A percentile compares a stretch with the other conserved stretches of the same genome.
phyloP scores from a whole-genome alignment of 805 yeast genomes.

The Maudiozyma barnettii region DNA sequence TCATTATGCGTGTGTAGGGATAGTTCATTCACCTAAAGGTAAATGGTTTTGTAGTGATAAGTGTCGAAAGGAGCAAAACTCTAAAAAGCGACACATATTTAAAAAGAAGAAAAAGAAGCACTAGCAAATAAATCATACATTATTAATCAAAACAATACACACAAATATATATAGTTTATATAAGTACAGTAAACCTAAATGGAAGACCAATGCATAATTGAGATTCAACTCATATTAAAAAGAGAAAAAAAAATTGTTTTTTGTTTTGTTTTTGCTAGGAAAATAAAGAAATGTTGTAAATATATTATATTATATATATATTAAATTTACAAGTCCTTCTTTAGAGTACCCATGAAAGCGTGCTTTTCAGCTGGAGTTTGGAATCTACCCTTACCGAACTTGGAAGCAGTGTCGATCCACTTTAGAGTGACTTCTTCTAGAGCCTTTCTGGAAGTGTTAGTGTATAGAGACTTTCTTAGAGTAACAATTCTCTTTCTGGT shows the following conservation, averaged over 20 bases:
- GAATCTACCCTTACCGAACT: constrained; percentile 99
- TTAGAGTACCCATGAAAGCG: constrained; percentile 98
- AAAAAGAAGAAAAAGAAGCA: too few relatives aligned
- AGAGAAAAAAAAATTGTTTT: neutral
- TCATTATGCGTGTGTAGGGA: constrained; percentile 68
- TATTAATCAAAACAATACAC: constrained; percentile 4
- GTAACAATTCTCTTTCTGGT: constrained; percentile 98
- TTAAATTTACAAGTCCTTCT: constrained; percentile 76
- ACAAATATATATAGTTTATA: constrained; percentile 2
- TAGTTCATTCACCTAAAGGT: constrained; percentile 49
- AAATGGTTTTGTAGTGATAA: constrained; percentile 66
- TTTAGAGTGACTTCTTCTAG: constrained; percentile 92
- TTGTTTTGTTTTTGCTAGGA: constrained; percentile 1
- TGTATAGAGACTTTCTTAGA: constrained; percentile 96
- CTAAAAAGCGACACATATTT: neutral
- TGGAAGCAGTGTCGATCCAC: constrained; percentile 99
- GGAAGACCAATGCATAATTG: too few relatives aligned
- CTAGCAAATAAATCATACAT: neutral
- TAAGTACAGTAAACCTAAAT: neutral
- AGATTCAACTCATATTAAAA: neutral
- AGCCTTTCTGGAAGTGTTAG: constrained; percentile 96
- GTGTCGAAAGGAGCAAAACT: constrained; percentile 3
- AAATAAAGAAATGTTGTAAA: neutral
- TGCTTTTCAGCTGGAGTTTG: constrained; percentile 99
- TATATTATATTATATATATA: neutral